These are phyloP conservation scores for Allium sativum DNA, from an alignment of 106 monocot genomes.

Conservation along the genomic window DNA sequence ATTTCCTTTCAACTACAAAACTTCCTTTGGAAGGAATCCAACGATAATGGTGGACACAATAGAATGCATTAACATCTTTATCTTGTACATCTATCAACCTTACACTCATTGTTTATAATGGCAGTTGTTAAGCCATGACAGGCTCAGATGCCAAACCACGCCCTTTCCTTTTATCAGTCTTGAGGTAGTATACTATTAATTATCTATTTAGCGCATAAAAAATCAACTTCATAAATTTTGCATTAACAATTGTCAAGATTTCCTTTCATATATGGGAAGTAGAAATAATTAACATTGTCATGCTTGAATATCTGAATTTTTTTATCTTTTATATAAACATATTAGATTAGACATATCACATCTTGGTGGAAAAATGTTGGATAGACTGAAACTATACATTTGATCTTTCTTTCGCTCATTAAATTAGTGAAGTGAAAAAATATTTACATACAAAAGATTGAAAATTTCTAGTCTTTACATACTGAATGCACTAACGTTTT, in stretches of 20 bases:
- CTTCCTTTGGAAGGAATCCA: no score
- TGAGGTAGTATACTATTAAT: slow-evolving; percentile 17
- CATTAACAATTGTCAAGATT: neutral
- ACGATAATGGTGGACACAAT: neutral
- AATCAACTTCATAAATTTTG: neutral
- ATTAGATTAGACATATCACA: neutral
- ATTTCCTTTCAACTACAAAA: neutral
- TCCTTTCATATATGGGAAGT: neutral
- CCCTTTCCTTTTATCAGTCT: slow-evolving; percentile 28
- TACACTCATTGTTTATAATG: neutral
- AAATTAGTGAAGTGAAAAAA: no score
- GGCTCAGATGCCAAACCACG: slow-evolving; percentile 19
- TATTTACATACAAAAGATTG: neutral
- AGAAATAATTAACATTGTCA: neutral
- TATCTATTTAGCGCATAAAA: neutral
- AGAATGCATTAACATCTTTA: neutral
- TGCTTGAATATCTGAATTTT: neutral
- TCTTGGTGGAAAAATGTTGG: no score
- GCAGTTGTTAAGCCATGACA: slow-evolving; percentile 34
- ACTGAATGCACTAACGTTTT: neutral
- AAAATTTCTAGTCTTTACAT: neutral
- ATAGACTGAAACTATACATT: no score
- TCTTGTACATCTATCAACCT: neutral
- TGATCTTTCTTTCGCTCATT: neutral
- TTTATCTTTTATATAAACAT: neutral